Conservation (phyloP, 139 green algal genomes). For the Chlamydomonas asymmetrica region DNA sequence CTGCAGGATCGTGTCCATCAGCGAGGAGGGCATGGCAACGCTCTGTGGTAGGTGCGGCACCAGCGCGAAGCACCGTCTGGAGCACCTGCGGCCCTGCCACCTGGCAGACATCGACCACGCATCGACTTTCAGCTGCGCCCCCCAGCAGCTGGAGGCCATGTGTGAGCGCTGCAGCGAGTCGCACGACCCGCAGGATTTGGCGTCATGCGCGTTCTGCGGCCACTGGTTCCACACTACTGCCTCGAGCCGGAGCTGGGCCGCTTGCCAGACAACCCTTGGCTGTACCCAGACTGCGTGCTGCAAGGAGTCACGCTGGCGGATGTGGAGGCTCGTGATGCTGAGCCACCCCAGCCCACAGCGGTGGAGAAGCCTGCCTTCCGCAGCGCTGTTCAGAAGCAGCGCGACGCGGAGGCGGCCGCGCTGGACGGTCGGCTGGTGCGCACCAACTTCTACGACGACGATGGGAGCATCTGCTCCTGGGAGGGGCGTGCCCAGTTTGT, state of each 20-base stretch:
- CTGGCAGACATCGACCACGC: background rate
- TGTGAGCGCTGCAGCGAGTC: constrained; percentile 52
- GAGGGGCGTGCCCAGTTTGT: too few relatives aligned
- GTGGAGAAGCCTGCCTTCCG: too few relatives aligned
- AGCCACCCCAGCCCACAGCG: background rate
- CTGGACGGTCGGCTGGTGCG: background rate
- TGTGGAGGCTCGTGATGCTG: background rate
- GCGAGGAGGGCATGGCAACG: background rate
- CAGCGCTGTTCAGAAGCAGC: too few relatives aligned
- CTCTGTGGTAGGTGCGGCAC: background rate
- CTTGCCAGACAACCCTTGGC: constrained; percentile 65
- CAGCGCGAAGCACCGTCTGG: background rate
- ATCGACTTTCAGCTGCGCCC: background rate
- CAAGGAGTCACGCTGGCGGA: too few relatives aligned
- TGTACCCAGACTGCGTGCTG: constrained; percentile 46
- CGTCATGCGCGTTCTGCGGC: constrained; percentile 75
- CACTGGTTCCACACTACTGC: constrained; percentile 62
- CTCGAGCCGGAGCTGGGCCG: constrained; percentile 44
- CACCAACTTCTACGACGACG: too few relatives aligned
- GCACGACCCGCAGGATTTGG: constrained; percentile 42
- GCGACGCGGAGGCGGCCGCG: background rate
- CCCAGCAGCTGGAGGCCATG: background rate
- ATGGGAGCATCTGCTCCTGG: too few relatives aligned
- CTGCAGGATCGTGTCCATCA: background rate
- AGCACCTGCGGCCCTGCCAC: background rate